Base-by-base conservation (phyloP, 305 asterid species). In the Fraxinus angustifolia region DNA sequence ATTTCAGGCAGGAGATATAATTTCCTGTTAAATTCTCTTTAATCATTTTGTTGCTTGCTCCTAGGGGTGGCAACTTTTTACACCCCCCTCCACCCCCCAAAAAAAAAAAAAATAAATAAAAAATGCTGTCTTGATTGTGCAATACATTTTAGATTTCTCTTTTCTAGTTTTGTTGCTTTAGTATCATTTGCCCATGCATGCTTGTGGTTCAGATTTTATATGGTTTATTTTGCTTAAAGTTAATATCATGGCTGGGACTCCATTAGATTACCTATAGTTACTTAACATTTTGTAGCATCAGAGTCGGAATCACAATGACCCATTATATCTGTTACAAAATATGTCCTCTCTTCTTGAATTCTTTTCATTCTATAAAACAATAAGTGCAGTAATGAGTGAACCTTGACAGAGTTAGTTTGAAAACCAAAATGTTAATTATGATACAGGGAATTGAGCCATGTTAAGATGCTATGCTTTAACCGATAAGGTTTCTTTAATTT, bases 21-120 rank as follows among this genome's bases (percentile, higher is more conserved):
- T 42, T 77, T 78, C 62, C 71, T 78, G 40, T 14, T 76, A 76
- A 75, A 12, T 65, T 53, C 73, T 68, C 71, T 23, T 56, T 21
- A 31, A 28, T 62, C n/a, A 76, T 62, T 80, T 65, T 35, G 45
- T 28, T 65, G 72, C 30, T 62, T 77, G 74, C 60, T 60, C 68
- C 73, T 3, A 12, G 28, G 58, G 35, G 81, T 65, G 78, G 45
- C 26, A 60, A 16, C 45, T 0, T 68, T 6, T 36, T 48, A 48
- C 73, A 17, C 17, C 45, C 12, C 17, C 33, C 17, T 12, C 3
- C 8, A 62, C 31, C 11, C 53, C 11, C 16, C 30, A 4, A 30
- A 2, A 30, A 30, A 31, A 31, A 31, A 23, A n/a, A n/a, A n/a
- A n/a, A n/a, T n/a, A 31, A 31, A 31, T 2, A 31, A 31, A 31